A percentile compares a stretch with the other conserved stretches of the same genome.
These are phyloP conservation scores for Cunninghamia lanceolata DNA, from an alignment of 75 land plant species.

Conservation along the genomic window DNA sequence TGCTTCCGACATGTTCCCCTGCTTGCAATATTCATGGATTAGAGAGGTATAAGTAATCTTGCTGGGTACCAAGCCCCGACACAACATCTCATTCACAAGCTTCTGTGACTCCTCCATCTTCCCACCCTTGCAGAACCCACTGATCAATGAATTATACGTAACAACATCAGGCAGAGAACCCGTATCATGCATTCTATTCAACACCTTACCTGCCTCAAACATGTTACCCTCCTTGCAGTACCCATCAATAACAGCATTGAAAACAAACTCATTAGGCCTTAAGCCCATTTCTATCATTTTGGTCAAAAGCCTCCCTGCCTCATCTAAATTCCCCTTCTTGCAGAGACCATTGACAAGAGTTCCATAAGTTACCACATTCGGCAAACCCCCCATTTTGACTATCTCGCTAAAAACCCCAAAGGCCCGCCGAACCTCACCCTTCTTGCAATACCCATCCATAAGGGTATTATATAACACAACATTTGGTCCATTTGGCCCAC, in stretches of 20 bases:
- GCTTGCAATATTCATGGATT: slow-evolving; percentile 49
- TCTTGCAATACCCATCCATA: slow-evolving; percentile 39
- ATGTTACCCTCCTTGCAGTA: slow-evolving; percentile 36
- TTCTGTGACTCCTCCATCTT: slow-evolving; percentile 37
- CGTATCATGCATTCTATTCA: slow-evolving; percentile 40
- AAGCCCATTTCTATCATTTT: slow-evolving; percentile 32
- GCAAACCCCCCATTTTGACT: slow-evolving; percentile 34
- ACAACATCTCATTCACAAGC: slow-evolving; percentile 28
- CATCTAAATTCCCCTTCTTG: slow-evolving; percentile 32
- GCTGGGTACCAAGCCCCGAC: slow-evolving; percentile 38
- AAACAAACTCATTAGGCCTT: slow-evolving; percentile 45
- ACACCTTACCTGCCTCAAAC: slow-evolving; percentile 26
- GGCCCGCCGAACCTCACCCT: slow-evolving; percentile 30
- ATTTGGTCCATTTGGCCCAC: slow-evolving; percentile 30
- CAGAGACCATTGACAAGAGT: slow-evolving; percentile 53
- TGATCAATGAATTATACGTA: slow-evolving; percentile 60
- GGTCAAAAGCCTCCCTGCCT: slow-evolving; percentile 42
- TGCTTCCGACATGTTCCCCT: slow-evolving; percentile 52
- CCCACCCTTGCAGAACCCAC: slow-evolving; percentile 42
- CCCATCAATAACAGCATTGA: slow-evolving; percentile 60
- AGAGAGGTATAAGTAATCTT: slow-evolving; percentile 58
- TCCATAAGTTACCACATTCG: slow-evolving; percentile 61
- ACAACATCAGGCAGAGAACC: slow-evolving; percentile 47
- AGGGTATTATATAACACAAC: slow-evolving; percentile 48
- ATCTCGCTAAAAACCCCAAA: slow-evolving; percentile 30